Percentiles rank a stretch among this genome's conserved stretches.
Evolutionary conservation across 2,329 filamentous ascomycete species (phyloP).

Genomic region (Diaporthe sp.): DNA sequence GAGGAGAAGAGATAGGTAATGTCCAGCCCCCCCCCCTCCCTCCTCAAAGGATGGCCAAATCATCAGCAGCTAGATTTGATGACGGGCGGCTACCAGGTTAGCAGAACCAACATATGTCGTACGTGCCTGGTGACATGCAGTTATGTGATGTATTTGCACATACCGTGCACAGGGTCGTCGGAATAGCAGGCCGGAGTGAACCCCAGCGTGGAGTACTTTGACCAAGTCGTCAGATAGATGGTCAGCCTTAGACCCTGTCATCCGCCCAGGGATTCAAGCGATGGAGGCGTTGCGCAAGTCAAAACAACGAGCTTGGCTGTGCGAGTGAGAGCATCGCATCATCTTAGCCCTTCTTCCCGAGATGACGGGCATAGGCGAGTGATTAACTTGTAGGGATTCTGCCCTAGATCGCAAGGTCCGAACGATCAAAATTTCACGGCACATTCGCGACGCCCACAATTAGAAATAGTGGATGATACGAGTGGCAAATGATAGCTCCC

Average conservation of each 20-base stretch:
- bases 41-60: neutral
- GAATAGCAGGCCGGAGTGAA: constrained; percentile 10
- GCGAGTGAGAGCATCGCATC: constrained; percentile 35
- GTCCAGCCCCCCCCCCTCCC: neutral
- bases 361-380: constrained; percentile 38
- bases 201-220: constrained; percentile 20
- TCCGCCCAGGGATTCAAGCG: constrained; percentile 3
- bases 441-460: constrained; percentile 30
- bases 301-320: constrained; percentile 16
- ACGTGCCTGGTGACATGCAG: constrained; percentile 22
- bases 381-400: constrained; percentile 35
- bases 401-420: constrained; percentile 19
- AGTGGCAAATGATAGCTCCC: constrained; percentile 24
- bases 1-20: constrained; percentile 7
- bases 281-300: constrained; percentile 17
- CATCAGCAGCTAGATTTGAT: constrained; percentile 6
- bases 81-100: constrained; percentile 24
- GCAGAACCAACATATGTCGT: constrained; percentile 13
- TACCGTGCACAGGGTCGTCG: constrained; percentile 19
- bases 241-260: constrained; percentile 29
- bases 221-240: constrained; percentile 1
- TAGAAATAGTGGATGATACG: constrained; percentile 34
- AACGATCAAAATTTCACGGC: constrained; percentile 33
- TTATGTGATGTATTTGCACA: constrained; percentile 29
- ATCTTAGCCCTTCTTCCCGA: constrained; percentile 34